Conservation (phyloP, 1,284 basidiomycete species). For the Gomphus sp. region DNA sequence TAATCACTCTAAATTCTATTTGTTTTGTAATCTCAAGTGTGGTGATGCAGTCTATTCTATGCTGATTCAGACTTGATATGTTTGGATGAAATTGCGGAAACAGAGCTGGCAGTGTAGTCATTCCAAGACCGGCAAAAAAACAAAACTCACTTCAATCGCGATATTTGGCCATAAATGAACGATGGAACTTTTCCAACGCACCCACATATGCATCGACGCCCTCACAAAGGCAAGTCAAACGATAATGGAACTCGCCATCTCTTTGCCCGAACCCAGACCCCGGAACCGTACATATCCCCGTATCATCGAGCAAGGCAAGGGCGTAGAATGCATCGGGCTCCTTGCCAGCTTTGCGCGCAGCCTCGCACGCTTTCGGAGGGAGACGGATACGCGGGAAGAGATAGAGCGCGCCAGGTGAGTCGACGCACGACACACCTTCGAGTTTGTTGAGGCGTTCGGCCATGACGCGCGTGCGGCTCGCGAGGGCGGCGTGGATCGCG, state of each 20-base stretch:
- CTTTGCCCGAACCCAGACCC: conserved; percentile 91
- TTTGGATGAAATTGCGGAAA: no score
- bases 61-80: no score
- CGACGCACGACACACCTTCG: conserved; percentile 77
- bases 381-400: conserved; percentile 74
- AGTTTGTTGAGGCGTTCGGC: conserved; percentile 67
- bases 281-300: conserved; percentile 89
- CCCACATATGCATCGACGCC: conserved; percentile 86
- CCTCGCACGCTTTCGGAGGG: conserved; percentile 61
- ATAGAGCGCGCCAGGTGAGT: conserved; percentile 86
- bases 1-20: no score
- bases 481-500: conserved; percentile 66
- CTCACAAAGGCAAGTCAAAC: conserved; percentile 82
- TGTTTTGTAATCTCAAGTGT: no score
- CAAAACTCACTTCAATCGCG: conserved; percentile 1
- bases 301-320: conserved; percentile 73
- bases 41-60: no score
- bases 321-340: conserved; percentile 85
- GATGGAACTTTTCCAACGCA: conserved; percentile 81
- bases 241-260: conserved; percentile 79
- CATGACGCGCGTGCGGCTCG: conserved; percentile 66
- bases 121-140: not conserved
- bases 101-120: no score
- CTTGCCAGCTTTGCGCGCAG: conserved; percentile 64
- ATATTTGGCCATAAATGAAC: conserved; percentile 68